These are phyloP conservation scores for Kuraishia floccosa DNA, from an alignment of 805 yeast genomes.

Conservation along the genomic window DNA sequence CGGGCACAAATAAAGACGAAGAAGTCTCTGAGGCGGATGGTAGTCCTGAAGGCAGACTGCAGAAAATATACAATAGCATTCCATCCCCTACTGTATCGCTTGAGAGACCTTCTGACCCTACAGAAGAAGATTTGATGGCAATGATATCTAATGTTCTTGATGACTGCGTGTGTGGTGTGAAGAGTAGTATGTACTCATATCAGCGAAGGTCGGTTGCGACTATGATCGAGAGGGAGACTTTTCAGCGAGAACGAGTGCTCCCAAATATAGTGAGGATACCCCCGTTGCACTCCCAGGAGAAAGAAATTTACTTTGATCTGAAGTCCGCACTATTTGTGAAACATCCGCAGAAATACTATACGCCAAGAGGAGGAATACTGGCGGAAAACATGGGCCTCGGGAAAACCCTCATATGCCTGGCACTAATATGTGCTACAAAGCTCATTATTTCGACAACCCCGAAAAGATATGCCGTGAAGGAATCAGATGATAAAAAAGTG, in stretches of 20 bases:
- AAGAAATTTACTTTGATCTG: conserved; percentile 23
- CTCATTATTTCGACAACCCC: conserved; percentile 39
- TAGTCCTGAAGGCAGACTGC: conserved; percentile 9
- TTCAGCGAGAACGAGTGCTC: conserved; percentile 12
- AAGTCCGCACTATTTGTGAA: conserved; percentile 15
- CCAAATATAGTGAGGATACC: conserved; percentile 8
- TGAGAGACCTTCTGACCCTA: too few species aligned
- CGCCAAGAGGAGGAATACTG: conserved; percentile 51
- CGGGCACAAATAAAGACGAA: conserved; percentile 4
- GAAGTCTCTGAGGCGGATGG: conserved; percentile 6
- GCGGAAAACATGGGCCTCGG: conserved; percentile 67
- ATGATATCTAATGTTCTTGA: conserved; percentile 12
- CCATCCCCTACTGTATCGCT: too few species aligned
- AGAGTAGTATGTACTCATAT: conserved; percentile 39
- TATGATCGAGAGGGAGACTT: conserved; percentile 44
- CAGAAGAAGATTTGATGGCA: conserved; percentile 11
- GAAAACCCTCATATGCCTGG: conserved; percentile 48
- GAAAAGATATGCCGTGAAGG: conserved; percentile 6
- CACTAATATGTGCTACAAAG: conserved; percentile 44
- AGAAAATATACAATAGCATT: conserved; percentile 23
- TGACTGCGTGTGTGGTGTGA: conserved; percentile 32
- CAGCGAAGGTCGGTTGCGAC: conserved; percentile 49
- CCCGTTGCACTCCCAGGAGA: neutral
- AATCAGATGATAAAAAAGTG: conserved; percentile 9
- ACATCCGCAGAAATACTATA: conserved; percentile 27